These are phyloP conservation scores for Metschnikowia vanudenii DNA, from an alignment of 805 yeast species.

Conservation along the genomic window DNA sequence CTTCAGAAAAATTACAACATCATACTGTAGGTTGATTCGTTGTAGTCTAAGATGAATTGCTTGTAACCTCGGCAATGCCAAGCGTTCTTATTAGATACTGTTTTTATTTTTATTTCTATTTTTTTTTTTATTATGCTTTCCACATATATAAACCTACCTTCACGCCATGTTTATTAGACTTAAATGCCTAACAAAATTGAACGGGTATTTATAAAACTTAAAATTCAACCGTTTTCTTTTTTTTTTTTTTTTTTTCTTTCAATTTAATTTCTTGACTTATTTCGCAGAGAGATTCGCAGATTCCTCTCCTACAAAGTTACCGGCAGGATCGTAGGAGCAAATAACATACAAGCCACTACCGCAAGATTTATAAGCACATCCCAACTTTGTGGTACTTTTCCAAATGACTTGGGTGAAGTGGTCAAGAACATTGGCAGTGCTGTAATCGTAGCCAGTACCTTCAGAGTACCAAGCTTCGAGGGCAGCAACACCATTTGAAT, in stretches of 20 bases:
- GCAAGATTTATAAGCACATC: slow-evolving; percentile 73
- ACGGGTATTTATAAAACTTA: no score
- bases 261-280: not conserved
- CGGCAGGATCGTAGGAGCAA: slow-evolving; percentile 74
- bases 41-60: no score
- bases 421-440: slow-evolving; percentile 21
- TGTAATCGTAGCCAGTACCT: slow-evolving; percentile 17
- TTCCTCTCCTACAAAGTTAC: slow-evolving; percentile 56
- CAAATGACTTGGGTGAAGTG: slow-evolving; percentile 84
- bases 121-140: no score
- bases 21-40: no score
- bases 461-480: slow-evolving; percentile 22
- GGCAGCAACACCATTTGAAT: slow-evolving; percentile 26
- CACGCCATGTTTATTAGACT: no score
- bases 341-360: slow-evolving; percentile 57
- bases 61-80: no score
- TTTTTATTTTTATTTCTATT: no score
- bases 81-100: no score
- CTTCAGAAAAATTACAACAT: no score
- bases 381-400: slow-evolving; percentile 59
- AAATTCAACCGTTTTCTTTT: not conserved
- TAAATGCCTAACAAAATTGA: no score
- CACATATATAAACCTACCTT: no score
- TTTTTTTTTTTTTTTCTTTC: not conserved
- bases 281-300: slow-evolving; percentile 12